These are phyloP conservation scores for Penicillium hordei DNA, from an alignment of 2,329 filamentous ascomycete genomes.

Conservation along the genomic window DNA sequence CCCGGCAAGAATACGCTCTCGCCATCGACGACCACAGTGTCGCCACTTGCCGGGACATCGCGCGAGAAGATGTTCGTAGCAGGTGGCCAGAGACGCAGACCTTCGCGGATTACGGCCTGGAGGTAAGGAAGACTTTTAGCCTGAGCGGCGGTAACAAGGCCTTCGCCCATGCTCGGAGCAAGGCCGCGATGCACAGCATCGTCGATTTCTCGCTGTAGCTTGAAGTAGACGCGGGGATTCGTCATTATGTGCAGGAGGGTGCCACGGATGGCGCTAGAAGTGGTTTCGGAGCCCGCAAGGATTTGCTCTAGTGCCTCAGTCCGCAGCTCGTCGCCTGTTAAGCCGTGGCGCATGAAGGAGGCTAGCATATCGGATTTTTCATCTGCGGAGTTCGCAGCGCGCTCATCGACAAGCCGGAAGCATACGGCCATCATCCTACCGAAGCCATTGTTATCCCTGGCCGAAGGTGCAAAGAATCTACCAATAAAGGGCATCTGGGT, in stretches of 20 bases:
- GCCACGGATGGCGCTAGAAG: constrained; percentile 17
- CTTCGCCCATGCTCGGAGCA: constrained; percentile 4
- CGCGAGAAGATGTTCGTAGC: constrained; percentile 20
- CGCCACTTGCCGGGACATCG: constrained; percentile 16
- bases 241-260: constrained; percentile 18
- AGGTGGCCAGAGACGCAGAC: constrained; percentile 22
- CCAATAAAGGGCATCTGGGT: constrained; percentile 19
- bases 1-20: constrained; percentile 19
- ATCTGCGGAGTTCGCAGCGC: constrained; percentile 19
- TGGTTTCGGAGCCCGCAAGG: constrained; percentile 24
- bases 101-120: constrained; percentile 32
- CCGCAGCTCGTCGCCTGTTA: constrained; percentile 16
- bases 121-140: constrained; percentile 32
- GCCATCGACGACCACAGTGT: constrained; percentile 16
- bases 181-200: constrained; percentile 7
- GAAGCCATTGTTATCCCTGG: constrained; percentile 23
- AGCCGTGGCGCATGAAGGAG: constrained; percentile 30
- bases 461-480: constrained; percentile 19
- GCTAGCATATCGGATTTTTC: constrained; percentile 30
- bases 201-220: constrained; percentile 23
- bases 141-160: constrained; percentile 19
- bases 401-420: constrained; percentile 21
- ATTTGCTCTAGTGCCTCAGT: constrained; percentile 21
- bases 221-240: constrained; percentile 17
- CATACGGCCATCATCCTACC: constrained; percentile 25